Evolutionary conservation across 2,329 filamentous ascomycete genomes (phyloP).

Genomic region (Diplodia mutila): DNA sequence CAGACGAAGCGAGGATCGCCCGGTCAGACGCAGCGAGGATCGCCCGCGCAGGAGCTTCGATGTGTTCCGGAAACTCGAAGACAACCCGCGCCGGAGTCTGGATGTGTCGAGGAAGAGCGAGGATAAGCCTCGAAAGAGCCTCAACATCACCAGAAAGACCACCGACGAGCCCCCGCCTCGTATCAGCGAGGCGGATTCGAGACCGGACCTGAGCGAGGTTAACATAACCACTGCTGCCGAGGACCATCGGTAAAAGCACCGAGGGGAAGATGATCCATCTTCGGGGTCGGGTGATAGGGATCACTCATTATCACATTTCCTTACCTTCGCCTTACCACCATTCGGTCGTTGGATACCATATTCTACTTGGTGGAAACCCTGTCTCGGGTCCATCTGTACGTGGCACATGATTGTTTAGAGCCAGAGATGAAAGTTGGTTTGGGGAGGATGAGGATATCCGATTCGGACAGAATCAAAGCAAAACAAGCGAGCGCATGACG

Average conservation of each 20-base stretch:
- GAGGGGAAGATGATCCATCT: too few species aligned
- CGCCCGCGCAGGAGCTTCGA: conserved; percentile 10
- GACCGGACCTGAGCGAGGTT: background rate
- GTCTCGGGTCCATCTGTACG: too few species aligned
- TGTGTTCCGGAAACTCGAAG: conserved; percentile 1
- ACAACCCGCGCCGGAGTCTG: background rate
- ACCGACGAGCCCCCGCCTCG: background rate
- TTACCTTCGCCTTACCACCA: too few species aligned
- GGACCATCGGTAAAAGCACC: background rate
- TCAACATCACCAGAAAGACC: conserved; percentile 1
- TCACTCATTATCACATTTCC: too few species aligned
- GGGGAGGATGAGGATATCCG: too few species aligned
- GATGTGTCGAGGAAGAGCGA: background rate
- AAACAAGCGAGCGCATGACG: background rate
- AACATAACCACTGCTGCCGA: background rate
- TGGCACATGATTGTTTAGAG: too few species aligned
- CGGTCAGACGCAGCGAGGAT: conserved; percentile 2
- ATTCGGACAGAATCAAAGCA: background rate
- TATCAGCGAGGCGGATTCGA: conserved; percentile 11
- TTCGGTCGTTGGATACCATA: too few species aligned
- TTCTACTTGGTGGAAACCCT: too few species aligned
- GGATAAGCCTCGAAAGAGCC: background rate
- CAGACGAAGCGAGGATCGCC: background rate
- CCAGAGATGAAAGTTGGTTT: too few species aligned
- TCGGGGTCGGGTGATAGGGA: too few species aligned